Percentiles rank a stretch among this genome's conserved stretches.
These are phyloP conservation scores for Marchantia polymorpha DNA, from an alignment of 225 moss, liverwort and hornwort species.

Conservation along the genomic window DNA sequence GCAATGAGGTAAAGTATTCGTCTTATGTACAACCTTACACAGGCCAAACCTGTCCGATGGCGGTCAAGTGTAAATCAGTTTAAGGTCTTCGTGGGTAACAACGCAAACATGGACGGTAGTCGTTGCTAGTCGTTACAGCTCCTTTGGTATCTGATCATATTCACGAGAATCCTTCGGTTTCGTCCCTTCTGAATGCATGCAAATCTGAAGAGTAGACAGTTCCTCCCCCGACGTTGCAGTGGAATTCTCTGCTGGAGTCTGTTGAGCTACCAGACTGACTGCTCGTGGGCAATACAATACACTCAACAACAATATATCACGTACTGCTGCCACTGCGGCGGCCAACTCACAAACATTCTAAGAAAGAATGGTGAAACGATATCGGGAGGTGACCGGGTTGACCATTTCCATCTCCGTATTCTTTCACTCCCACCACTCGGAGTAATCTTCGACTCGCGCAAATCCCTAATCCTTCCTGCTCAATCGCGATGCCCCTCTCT, in stretches of 20 bases:
- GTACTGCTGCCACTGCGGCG: no score
- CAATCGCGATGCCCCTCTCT: neutral
- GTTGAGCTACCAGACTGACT: no score
- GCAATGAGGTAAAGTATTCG: neutral
- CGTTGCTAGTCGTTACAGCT: neutral
- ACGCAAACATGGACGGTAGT: neutral
- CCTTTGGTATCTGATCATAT: neutral
- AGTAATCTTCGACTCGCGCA: neutral
- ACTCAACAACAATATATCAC: no score
- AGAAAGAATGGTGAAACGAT: no score
- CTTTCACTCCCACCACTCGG: conserved; percentile 7
- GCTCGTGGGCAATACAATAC: no score
- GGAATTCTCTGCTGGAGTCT: no score
- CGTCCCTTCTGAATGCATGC: neutral
- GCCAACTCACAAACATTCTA: no score
- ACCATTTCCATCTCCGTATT: conserved; percentile 21
- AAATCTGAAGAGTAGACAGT: neutral
- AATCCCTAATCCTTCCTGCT: neutral
- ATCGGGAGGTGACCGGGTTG: no score
- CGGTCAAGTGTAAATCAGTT: neutral
- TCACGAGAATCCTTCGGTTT: neutral
- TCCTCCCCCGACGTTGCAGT: no score
- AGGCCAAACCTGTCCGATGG: neutral
- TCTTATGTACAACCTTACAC: neutral
- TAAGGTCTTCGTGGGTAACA: neutral